Percentiles rank a stretch among this genome's conserved stretches.
Conservation (phyloP, 495 filamentous ascomycete species). For the Sporormia fimetaria region DNA sequence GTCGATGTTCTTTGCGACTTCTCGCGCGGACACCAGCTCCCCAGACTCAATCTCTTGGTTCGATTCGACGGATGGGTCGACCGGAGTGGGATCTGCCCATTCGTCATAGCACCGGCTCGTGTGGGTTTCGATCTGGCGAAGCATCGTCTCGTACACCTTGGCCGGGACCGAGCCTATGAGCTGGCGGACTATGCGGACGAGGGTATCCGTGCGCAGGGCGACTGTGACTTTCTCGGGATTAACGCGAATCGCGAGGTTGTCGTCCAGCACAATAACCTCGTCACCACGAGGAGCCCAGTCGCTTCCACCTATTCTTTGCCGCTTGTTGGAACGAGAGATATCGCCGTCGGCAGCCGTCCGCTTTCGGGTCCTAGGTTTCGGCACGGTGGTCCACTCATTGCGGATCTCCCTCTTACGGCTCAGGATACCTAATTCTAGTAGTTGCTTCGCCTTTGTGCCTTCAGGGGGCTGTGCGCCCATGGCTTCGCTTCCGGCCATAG, state of each 20-base stretch:
- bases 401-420: constrained; percentile 7
- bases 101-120: constrained; percentile 50
- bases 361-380: constrained; percentile 1
- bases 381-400: constrained; percentile 1
- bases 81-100: constrained; percentile 13
- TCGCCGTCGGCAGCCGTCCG: constrained; percentile 1
- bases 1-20: constrained; percentile 12
- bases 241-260: constrained; percentile 58
- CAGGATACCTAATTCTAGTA: background rate
- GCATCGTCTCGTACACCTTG: constrained; percentile 61
- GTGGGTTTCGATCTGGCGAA: constrained; percentile 56
- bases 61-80: background rate
- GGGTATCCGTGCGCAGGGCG: constrained; percentile 62
- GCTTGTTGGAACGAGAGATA: constrained; percentile 9
- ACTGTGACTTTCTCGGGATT: constrained; percentile 81
- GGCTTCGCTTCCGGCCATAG: background rate
- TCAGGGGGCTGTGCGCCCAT: constrained; percentile 5
- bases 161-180: constrained; percentile 53
- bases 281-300: constrained; percentile 1
- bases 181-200: constrained; percentile 50
- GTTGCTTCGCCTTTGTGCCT: constrained; percentile 4
- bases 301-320: constrained; percentile 2
- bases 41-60: background rate
- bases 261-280: constrained; percentile 7
- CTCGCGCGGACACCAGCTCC: constrained; percentile 4